Base-by-base conservation (phyloP, 306 rosid genomes). In the Lupinus albus region DNA sequence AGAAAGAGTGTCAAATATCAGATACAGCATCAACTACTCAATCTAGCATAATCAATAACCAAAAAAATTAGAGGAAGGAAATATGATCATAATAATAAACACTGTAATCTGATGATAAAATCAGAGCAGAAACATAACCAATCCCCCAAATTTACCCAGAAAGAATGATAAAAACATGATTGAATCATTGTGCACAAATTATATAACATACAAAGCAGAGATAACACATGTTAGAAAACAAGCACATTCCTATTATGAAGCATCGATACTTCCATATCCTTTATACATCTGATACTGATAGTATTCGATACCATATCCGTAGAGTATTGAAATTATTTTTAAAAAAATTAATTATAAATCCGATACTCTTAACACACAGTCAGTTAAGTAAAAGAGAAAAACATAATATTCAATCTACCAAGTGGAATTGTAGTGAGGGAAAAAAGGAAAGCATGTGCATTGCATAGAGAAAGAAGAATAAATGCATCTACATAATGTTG, bases 1-100 rank as follows among this genome's bases (percentile, higher is more conserved):
- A 60, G 11, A 53, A 73, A 74, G 61, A 44, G 57, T 32, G 66
- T 66, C 32, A 78, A 39, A 74, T 74, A 70, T 32, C 44, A 70
- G 70, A 67, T 42, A 45, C 21, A 1, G 14, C 33, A 42, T 10
- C 18, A 61, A 25, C 30, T 25, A 25, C 30, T 75, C 36, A 28
- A 71, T 50, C 51, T 11, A 30, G 18, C 32, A 42, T 32, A 63
- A 68, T 67, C 28, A 65, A 57, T 17, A 46, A 45, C 13, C 60
- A 46, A 39, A 54, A 54, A 41, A 61, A 10, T 39, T 47, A 47
- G 54, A 20, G n/a, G 72, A 66, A 76, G 32, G 28, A 61, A 61
- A 46, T 17, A 47, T 53, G 21, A 71, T 32, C 54, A 36, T 15
- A 51, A 61, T 45, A 21, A 67, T 52, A 51, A 56, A 68, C 35